Evolutionary conservation across 768 basidiomycete genomes (phyloP).

Genomic region (Piloderma croceum): DNA sequence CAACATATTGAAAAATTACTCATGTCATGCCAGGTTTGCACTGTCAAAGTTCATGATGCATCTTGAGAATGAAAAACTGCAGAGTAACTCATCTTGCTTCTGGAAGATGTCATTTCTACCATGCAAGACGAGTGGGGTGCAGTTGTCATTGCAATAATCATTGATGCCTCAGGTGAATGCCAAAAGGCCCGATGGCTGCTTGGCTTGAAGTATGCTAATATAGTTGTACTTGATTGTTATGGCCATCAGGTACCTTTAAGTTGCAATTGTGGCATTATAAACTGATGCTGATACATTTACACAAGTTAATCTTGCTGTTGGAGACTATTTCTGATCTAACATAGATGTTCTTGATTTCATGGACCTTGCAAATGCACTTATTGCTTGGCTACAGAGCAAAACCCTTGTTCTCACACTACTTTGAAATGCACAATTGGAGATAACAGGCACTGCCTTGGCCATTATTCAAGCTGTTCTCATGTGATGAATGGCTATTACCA

Average conservation of each 20-base stretch:
- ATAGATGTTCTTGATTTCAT: too few relatives aligned
- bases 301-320: too few relatives aligned
- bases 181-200: constrained; percentile 20
- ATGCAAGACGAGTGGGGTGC: constrained; percentile 21
- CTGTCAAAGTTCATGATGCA: constrained; percentile 27
- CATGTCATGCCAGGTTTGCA: constrained; percentile 19
- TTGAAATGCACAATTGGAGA: too few relatives aligned
- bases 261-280: too few relatives aligned
- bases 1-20: constrained; percentile 2
- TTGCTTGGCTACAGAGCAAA: too few relatives aligned
- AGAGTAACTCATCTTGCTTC: constrained; percentile 21
- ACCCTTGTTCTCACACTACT: too few relatives aligned
- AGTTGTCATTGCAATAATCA: constrained; percentile 20
- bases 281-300: too few relatives aligned
- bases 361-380: too few relatives aligned
- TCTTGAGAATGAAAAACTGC: constrained; percentile 28
- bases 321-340: too few relatives aligned
- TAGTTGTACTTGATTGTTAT: constrained; percentile 31
- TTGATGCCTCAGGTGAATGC: constrained; percentile 33
- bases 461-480: too few relatives aligned
- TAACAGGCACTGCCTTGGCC: too few relatives aligned
- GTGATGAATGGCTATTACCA: too few relatives aligned
- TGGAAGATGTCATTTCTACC: constrained; percentile 13
- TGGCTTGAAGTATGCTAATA: constrained; percentile 10
- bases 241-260: constrained; percentile 33